A percentile compares a stretch with the other conserved stretches of the same genome.
Evolutionary conservation across 148 eudicot genomes (phyloP).

Genomic region (Persicaria maculosa): DNA sequence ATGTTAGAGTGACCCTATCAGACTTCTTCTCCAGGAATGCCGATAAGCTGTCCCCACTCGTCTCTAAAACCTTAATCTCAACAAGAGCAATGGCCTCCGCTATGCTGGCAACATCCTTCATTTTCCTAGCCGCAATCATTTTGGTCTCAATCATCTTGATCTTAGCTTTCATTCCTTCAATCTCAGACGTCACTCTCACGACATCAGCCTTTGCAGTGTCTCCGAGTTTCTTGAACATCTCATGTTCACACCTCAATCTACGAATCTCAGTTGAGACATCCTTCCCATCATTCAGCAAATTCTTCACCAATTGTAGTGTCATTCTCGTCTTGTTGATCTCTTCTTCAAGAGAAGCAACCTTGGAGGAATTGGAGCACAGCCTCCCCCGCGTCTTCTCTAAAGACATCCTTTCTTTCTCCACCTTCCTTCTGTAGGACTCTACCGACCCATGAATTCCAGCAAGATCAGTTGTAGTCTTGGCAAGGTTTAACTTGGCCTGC

Average conservation of each 20-base stretch:
- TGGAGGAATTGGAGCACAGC: conserved; percentile 53
- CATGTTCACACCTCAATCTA: conserved; percentile 57
- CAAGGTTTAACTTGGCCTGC: conserved; percentile 83
- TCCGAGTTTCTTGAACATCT: conserved; percentile 67
- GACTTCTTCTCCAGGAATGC: conserved; percentile 13
- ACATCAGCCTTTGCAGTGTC: conserved; percentile 64
- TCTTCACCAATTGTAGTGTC: conserved; percentile 32
- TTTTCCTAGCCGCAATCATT: conserved; percentile 68
- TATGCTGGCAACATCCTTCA: conserved; percentile 88
- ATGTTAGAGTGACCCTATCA: conserved; percentile 49
- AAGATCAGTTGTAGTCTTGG: conserved; percentile 66
- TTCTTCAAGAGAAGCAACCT: conserved; percentile 58
- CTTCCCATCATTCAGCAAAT: conserved; percentile 21
- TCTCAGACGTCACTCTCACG: conserved; percentile 50
- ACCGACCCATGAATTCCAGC: conserved; percentile 77
- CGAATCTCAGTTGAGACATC: conserved; percentile 58
- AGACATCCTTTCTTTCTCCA: conserved; percentile 59
- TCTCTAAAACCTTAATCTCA: conserved; percentile 71
- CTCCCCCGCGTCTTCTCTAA: conserved; percentile 85
- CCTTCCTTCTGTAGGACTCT: conserved; percentile 57
- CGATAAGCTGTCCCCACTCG: conserved; percentile 20
- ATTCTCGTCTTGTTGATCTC: conserved; percentile 48
- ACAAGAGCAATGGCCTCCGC: conserved; percentile 81
- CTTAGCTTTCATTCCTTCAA: conserved; percentile 57
- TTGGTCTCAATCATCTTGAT: conserved; percentile 68